These are phyloP conservation scores for Beta vulgaris DNA, from an alignment of 148 eudicot species.

Conservation along the genomic window DNA sequence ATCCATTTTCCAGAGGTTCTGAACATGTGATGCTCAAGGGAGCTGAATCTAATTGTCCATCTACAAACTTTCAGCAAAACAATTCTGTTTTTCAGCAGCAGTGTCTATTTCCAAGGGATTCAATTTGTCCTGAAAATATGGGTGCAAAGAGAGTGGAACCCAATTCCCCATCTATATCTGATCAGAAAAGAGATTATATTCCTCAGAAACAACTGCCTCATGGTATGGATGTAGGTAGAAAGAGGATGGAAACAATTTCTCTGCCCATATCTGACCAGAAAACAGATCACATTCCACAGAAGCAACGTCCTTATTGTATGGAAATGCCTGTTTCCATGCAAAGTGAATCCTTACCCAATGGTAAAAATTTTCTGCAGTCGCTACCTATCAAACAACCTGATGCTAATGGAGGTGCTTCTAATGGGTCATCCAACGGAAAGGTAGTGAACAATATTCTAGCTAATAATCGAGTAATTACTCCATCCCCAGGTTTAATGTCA, in stretches of 20 bases:
- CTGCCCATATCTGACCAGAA: constrained; percentile 35
- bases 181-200: constrained; percentile 33
- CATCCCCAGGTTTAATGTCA: constrained; percentile 31
- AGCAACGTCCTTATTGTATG: constrained; percentile 28
- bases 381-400: constrained; percentile 45
- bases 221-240: constrained; percentile 28
- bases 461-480: constrained; percentile 29
- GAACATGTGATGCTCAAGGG: constrained; percentile 36
- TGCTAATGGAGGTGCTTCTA: constrained; percentile 39
- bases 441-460: constrained; percentile 31
- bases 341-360: constrained; percentile 28
- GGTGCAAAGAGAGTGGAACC: constrained; percentile 47
- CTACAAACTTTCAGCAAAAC: constrained; percentile 28
- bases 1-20: constrained; percentile 29
- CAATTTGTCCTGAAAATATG: constrained; percentile 33
- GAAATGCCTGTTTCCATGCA: constrained; percentile 34
- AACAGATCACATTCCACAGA: constrained; percentile 20
- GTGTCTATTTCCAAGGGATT: constrained; percentile 36
- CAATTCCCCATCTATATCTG: constrained; percentile 39
- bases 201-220: constrained; percentile 24
- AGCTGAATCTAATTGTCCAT: constrained; percentile 42
- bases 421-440: constrained; percentile 37
- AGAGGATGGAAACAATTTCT: constrained; percentile 43
- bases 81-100: constrained; percentile 31
- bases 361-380: constrained; percentile 37